Conservation (phyloP, 768 basidiomycete species). For the Boletellus sp. region DNA sequence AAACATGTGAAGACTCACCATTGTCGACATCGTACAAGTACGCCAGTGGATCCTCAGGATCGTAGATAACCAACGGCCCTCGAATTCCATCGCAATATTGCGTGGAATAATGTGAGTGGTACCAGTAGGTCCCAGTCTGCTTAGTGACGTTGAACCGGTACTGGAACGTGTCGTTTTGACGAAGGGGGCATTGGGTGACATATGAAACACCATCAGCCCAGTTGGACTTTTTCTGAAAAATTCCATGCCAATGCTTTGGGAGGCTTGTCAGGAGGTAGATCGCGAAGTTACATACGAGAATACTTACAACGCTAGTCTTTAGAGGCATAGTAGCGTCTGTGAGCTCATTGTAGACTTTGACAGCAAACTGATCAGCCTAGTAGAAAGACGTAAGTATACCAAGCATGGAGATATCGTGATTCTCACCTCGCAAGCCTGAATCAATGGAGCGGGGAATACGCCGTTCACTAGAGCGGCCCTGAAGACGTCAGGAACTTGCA, state of each 20-base stretch:
- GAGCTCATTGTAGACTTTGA: constrained; percentile 43
- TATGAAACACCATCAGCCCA: constrained; percentile 30
- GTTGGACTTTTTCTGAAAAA: constrained; percentile 21
- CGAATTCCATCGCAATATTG: constrained; percentile 39
- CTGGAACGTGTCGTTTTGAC: constrained; percentile 30
- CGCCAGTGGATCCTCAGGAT: constrained; percentile 37
- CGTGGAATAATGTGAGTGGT: constrained; percentile 34
- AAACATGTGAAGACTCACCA: constrained; percentile 22
- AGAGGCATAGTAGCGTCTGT: constrained; percentile 45
- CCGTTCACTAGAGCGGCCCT: constrained; percentile 41
- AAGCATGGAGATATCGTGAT: background rate
- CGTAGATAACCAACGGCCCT: constrained; percentile 38
- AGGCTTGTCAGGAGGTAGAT: constrained; percentile 15
- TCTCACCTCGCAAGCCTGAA: constrained; percentile 35
- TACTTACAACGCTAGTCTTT: constrained; percentile 36
- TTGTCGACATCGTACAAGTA: constrained; percentile 43
- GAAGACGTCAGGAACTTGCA: background rate
- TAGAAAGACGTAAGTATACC: background rate
- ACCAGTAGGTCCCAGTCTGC: constrained; percentile 44
- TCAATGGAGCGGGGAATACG: constrained; percentile 42
- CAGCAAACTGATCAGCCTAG: constrained; percentile 34
- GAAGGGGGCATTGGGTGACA: constrained; percentile 41
- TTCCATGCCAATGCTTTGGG: constrained; percentile 24
- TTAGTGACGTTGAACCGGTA: constrained; percentile 31
- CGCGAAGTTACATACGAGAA: constrained; percentile 11